Conservation (phyloP, 2,329 filamentous ascomycete species). For the Drechslera avenae region DNA sequence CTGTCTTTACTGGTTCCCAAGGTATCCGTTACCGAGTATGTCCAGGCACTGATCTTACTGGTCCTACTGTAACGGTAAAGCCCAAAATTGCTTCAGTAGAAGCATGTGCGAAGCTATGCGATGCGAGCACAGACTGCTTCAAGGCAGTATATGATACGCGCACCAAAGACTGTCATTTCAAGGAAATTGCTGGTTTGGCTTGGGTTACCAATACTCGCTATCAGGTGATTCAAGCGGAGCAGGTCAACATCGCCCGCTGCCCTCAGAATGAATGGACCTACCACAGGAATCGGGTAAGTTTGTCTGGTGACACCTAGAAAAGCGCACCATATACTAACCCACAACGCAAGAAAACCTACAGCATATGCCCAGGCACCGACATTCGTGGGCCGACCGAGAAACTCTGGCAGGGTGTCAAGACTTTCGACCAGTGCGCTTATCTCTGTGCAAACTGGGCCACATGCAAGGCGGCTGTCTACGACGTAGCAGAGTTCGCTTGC, state of each 20-base stretch:
- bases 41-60: constrained; percentile 26
- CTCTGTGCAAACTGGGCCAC: constrained; percentile 25
- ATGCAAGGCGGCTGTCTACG: constrained; percentile 32
- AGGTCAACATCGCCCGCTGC: constrained; percentile 32
- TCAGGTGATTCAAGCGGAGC: constrained; percentile 30
- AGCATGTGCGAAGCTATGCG: constrained; percentile 30
- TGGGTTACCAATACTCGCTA: constrained; percentile 30
- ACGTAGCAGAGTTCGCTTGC: constrained; percentile 20
- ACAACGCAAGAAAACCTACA: constrained; percentile 23
- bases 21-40: constrained; percentile 31
- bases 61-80: constrained; percentile 17
- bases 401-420: constrained; percentile 15
- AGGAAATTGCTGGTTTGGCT: constrained; percentile 19
- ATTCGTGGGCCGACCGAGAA: constrained; percentile 27
- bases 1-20: constrained; percentile 23
- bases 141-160: constrained; percentile 34
- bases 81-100: constrained; percentile 22
- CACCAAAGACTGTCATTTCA: constrained; percentile 29
- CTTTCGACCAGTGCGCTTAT: constrained; percentile 28
- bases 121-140: constrained; percentile 28
- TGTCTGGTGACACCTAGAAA: background rate
- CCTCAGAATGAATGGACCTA: constrained; percentile 28
- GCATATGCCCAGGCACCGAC: constrained; percentile 32
- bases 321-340: background rate
- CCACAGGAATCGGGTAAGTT: constrained; percentile 22